Base-by-base conservation (phyloP, 805 yeast species). In the Yamadazyma tumulicola region DNA sequence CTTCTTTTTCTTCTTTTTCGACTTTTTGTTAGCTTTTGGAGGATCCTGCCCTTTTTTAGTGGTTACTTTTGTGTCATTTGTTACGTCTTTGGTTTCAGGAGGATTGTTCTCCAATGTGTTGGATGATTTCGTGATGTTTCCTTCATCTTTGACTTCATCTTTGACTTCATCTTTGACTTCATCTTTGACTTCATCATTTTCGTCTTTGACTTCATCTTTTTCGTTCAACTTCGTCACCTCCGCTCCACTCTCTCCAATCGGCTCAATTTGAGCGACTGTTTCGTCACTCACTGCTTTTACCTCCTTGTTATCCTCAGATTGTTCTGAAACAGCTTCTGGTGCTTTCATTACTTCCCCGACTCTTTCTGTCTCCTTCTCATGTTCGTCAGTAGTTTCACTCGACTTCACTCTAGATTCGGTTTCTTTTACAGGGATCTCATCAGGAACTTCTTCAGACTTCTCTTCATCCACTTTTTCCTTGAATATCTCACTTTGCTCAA, bases 1-100 rank as follows among this genome's bases (percentile, higher is more conserved):
- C 13, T 28, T 39, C 26, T 45, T 43, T 42, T 43, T 45, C 34
- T 43, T 38, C 34, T 39, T 45, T 26, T 18, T 18, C 6, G 18
- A 14, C 19, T 26, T 35, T 45, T 44, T 26, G 35, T 43, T 30
- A 26, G 29, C 23, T 22, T 32, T 37, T 14, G 31, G 27, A 30
- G 20, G n/a, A 19, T 22, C 31, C 26, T 24, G 31, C 18, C 18
- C 19, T 20, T 17, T 29, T 24, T 28, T 12, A n/a, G 10, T 29
- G 11, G 19, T 10, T 18, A 19, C 21, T 5, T 10, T 17, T 27
- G n/a, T 7, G 16, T 19, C 26, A 11, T 8, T 19, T 10, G 4
- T 11, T 15, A 8, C 5, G 13, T 29, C 32, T 14, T 9, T 23
- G 11, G 16, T 12, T 22, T 21, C 25, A 25, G 25, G 6, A 18